phyloP scores from a whole-genome alignment of 495 filamentous ascomycete genomes.

The Penicillium lagena region DNA sequence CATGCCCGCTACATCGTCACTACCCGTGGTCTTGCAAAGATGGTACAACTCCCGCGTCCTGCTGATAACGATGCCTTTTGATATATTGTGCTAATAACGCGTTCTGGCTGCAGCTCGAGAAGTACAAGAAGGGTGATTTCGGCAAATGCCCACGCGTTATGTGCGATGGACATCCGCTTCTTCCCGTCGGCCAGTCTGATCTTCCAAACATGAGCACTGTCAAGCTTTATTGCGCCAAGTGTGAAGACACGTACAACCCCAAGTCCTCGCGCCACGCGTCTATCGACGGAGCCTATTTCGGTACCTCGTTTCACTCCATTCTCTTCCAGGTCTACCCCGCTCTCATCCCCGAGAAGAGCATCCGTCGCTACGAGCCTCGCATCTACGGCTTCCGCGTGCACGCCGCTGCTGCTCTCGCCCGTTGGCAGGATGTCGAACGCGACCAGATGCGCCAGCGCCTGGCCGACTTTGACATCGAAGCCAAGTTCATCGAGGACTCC shows the following conservation, averaged over 20 bases:
- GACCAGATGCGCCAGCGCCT: constrained; percentile 72
- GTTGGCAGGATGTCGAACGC: constrained; percentile 81
- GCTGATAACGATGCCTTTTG: no score
- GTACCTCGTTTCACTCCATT: constrained; percentile 96
- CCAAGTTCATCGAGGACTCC: constrained; percentile 50
- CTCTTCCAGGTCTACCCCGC: constrained; percentile 97
- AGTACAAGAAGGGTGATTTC: constrained; percentile 97
- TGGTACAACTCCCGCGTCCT: constrained; percentile 51
- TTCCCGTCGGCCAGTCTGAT: constrained; percentile 91
- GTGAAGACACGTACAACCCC: constrained; percentile 98
- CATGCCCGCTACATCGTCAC: constrained; percentile 98
- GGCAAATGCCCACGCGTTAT: constrained; percentile 96
- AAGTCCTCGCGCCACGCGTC: constrained; percentile 93
- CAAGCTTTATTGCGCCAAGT: constrained; percentile 93
- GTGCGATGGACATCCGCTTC: constrained; percentile 83
- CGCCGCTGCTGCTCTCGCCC: constrained; percentile 75
- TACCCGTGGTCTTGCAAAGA: constrained; percentile 87
- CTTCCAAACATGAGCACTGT: constrained; percentile 77
- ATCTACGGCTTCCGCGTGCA: constrained; percentile 96
- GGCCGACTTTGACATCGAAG: constrained; percentile 45
- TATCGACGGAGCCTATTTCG: constrained; percentile 98
- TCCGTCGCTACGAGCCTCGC: constrained; percentile 77
- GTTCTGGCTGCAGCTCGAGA: constrained; percentile 65
- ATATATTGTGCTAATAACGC: constrained; percentile 1
- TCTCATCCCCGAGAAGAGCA: constrained; percentile 76